phyloP scores from a whole-genome alignment of 352 stramenopile species.

The Globisporangium alternatum region DNA sequence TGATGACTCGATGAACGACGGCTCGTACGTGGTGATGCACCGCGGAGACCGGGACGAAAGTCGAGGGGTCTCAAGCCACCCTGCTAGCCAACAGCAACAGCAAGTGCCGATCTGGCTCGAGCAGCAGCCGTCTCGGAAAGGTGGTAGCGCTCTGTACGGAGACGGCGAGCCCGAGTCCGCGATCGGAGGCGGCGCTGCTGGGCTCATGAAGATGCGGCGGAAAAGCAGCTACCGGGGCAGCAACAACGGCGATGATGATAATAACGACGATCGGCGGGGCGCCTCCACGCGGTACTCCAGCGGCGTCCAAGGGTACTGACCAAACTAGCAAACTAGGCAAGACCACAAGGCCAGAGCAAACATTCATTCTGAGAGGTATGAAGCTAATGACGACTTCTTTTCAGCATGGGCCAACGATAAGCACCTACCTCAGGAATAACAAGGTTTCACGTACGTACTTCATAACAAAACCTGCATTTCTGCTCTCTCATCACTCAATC shows the following conservation, averaged over 20 bases:
- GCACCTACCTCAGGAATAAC: neutral
- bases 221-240: conserved; percentile 48
- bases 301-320: conserved; percentile 11
- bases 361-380: neutral
- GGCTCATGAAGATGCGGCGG: conserved; percentile 66
- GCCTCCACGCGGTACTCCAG: neutral
- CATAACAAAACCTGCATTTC: neutral
- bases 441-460: neutral
- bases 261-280: conserved; percentile 6
- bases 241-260: conserved; percentile 48
- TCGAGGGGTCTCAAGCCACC: neutral
- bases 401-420: neutral
- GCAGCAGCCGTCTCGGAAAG: conserved; percentile 28
- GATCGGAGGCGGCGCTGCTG: conserved; percentile 50
- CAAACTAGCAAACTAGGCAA: neutral
- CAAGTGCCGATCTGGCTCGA: conserved; percentile 64
- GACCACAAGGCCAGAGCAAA: neutral
- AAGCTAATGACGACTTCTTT: neutral
- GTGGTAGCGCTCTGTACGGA: conserved; percentile 19
- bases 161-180: conserved; percentile 32
- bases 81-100: conserved; percentile 17
- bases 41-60: conserved; percentile 17
- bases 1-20: conserved; percentile 39
- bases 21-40: conserved; percentile 24
- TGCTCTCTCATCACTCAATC: conserved; percentile 13